Evolutionary conservation across 2,329 filamentous ascomycete genomes (phyloP), one percentile per base, ranked within the genome.

Genomic region (Aspergillus intermedius): DNA sequence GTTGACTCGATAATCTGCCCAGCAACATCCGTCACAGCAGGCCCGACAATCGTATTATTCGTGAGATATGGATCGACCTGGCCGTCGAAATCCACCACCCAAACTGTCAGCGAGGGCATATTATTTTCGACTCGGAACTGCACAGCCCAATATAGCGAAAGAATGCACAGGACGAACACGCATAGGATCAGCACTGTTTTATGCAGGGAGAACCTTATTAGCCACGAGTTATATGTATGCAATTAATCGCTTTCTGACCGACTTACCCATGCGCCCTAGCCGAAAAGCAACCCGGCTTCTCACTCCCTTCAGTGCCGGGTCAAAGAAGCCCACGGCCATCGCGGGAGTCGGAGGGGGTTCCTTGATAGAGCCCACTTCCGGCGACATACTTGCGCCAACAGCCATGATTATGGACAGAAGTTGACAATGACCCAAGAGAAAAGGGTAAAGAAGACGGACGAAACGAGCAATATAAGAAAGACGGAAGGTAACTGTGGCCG

Each of bases 51-150:
- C 0, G 81, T 74, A 15, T 69, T 60, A 13, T 70, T 69, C 3
- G 68, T 65, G 32, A 69, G 70, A 53, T 78, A 82, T 1, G 80
- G 80, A 1, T 76, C 68, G 3, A 73, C 60, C 42, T 74, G 72
- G 3, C 77, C 77, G 59, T 86, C 82, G 54, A 85, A 83, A 60
- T 84, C 80, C 23, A 86, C 81, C 2, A 84, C 75, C 51, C 78
- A 76, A 7, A 86, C 71, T 3, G 70, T 72, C 6, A 85, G 62
- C 0, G 67, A 64, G 2, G 65, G 67, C 15, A 77, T 64, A 46
- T 78, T 80, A 41, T 68, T 55, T 9, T 81, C 70, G 0, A 77
- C 71, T 12, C 71, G 58, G 57, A 72, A 80, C 17, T 84, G 75
- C 0, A 77, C 75, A 0, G 69, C 81, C 81, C 81, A 86, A 65